A percentile compares a stretch with the other conserved stretches of the same genome.
Evolutionary conservation across 495 filamentous ascomycete species (phyloP).

Genomic region (Penicillium subrubescens): DNA sequence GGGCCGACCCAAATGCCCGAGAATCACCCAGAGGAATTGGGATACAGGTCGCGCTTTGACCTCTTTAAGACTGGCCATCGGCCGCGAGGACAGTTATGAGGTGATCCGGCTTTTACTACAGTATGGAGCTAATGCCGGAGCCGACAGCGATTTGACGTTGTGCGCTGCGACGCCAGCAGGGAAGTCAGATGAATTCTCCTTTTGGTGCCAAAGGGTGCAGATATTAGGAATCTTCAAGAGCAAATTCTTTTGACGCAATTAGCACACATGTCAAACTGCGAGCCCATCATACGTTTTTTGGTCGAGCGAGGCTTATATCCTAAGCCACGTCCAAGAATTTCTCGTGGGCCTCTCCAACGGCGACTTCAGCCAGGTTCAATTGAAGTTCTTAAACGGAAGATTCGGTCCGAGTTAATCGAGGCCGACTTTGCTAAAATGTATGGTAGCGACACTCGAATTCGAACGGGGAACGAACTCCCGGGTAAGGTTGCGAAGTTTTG

Average conservation of each 20-base stretch:
- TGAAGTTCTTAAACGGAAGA: neutral
- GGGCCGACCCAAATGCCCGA: neutral
- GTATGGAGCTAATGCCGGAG: neutral
- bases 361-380: neutral
- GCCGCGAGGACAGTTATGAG: neutral
- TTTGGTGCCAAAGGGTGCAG: neutral
- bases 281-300: neutral
- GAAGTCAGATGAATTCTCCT: neutral
- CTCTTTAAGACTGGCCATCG: neutral
- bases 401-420: neutral
- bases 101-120: neutral
- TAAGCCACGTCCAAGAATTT: neutral
- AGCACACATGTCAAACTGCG: neutral
- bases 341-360: neutral
- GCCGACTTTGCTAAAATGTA: neutral
- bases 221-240: neutral
- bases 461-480: no score
- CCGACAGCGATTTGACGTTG: neutral
- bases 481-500: neutral
- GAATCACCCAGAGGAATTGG: neutral
- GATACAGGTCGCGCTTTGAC: neutral
- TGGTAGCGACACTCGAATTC: neutral
- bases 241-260: no score
- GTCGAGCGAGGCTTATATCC: neutral
- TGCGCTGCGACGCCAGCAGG: neutral